phyloP scores from a whole-genome alignment of 192 early-diverging fungal genomes.

The Umbelopsis sp. region DNA sequence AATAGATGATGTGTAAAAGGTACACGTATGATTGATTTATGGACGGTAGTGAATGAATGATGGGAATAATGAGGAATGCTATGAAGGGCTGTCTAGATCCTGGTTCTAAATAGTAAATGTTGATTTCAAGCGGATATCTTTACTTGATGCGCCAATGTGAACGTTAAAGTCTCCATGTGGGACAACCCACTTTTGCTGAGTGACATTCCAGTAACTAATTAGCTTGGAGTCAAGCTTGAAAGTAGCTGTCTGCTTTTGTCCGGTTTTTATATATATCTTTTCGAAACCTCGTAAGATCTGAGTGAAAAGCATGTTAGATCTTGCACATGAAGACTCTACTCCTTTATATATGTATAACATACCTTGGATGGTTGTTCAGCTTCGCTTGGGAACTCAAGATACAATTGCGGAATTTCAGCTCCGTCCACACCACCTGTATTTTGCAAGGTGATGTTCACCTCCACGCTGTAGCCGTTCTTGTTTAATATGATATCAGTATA shows the following conservation, averaged over 20 bases:
- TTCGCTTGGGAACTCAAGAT: slow-evolving; percentile 39
- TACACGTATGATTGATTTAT: background rate
- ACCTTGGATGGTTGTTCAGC: slow-evolving; percentile 46
- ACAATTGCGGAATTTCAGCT: slow-evolving; percentile 36
- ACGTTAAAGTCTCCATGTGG: slow-evolving; percentile 49
- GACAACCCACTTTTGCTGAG: slow-evolving; percentile 37
- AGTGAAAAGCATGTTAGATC: background rate
- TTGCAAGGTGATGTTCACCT: slow-evolving; percentile 36
- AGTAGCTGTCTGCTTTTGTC: slow-evolving; percentile 24
- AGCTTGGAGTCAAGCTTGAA: slow-evolving; percentile 44
- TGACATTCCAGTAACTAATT: slow-evolving; percentile 49
- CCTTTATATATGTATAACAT: background rate
- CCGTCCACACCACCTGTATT: slow-evolving; percentile 33
- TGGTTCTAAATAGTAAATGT: background rate
- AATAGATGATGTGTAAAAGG: background rate
- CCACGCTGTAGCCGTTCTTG: background rate
- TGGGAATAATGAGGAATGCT: background rate
- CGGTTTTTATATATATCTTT: slow-evolving; percentile 27
- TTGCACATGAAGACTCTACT: background rate
- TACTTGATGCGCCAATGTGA: slow-evolving; percentile 48
- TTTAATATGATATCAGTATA: slow-evolving; percentile 39
- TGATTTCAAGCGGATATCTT: slow-evolving; percentile 40
- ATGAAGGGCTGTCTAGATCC: background rate
- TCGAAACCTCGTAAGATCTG: slow-evolving; percentile 32
- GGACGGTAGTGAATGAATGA: background rate